Percentiles rank a stretch among this genome's conserved stretches.
Evolutionary conservation across 2,329 filamentous ascomycete genomes (phyloP).

Genomic region (Calycina herbarum): DNA sequence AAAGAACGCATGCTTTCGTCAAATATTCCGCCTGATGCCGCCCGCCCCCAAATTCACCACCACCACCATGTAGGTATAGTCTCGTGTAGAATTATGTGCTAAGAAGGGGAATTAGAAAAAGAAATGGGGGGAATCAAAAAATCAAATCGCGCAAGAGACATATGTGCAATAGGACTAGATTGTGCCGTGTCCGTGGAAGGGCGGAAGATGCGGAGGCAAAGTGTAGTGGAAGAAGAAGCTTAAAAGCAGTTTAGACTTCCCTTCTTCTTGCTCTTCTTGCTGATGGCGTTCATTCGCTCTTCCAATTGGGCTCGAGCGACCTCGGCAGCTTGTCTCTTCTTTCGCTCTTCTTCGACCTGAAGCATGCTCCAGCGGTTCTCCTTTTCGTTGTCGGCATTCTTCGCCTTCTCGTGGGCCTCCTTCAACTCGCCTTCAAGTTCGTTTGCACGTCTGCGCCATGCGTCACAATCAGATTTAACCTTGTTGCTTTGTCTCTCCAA

Average conservation of each 20-base stretch:
- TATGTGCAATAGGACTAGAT: constrained; percentile 16
- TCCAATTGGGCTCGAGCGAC: constrained; percentile 85
- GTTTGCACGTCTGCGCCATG: constrained; percentile 82
- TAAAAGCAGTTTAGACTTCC: constrained; percentile 90
- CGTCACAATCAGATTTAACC: constrained; percentile 85
- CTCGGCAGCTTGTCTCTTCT: constrained; percentile 88
- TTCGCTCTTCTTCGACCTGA: constrained; percentile 93
- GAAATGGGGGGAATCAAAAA: constrained; percentile 16
- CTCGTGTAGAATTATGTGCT: constrained; percentile 22
- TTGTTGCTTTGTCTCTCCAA: constrained; percentile 90
- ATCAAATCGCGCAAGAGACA: constrained; percentile 21
- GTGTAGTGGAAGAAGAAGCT: constrained; percentile 1
- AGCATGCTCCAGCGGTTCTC: constrained; percentile 70
- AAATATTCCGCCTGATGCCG: not conserved
- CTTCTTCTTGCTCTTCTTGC: constrained; percentile 80
- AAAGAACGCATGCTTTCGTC: constrained; percentile 4
- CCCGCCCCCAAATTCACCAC: not conserved
- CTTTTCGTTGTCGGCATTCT: constrained; percentile 35
- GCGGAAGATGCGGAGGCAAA: constrained; percentile 6
- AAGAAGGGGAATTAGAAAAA: constrained; percentile 14
- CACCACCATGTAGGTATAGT: not conserved
- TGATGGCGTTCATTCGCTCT: constrained; percentile 90
- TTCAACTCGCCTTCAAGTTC: constrained; percentile 49
- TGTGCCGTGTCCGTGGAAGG: not conserved
- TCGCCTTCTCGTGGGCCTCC: constrained; percentile 51